Percentiles rank a stretch among this genome's conserved stretches.
Evolutionary conservation across 2,329 filamentous ascomycete genomes (phyloP).

Genomic region (Lachnellula cervina): DNA sequence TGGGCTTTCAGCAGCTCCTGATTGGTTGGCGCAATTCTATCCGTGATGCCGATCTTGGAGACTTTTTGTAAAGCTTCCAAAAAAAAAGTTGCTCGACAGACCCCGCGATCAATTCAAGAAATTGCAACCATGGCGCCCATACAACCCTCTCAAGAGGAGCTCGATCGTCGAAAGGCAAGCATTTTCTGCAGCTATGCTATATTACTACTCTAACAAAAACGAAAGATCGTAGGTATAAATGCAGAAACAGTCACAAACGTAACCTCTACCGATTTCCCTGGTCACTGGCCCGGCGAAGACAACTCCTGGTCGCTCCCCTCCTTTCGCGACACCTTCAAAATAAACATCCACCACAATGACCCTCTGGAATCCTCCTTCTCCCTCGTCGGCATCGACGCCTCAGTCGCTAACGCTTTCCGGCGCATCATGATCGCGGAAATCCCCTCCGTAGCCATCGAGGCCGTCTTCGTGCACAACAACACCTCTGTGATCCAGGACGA

Average conservation of each 20-base stretch:
- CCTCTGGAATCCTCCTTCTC: constrained; percentile 79
- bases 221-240: constrained; percentile 78
- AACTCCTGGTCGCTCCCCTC: constrained; percentile 70
- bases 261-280: constrained; percentile 85
- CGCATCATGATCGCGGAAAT: constrained; percentile 94
- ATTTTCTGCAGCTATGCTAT: not conserved
- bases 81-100: constrained; percentile 15
- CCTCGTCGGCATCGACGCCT: constrained; percentile 84
- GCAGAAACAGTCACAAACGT: constrained; percentile 87
- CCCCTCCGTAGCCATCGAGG: constrained; percentile 89
- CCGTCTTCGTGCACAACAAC: constrained; percentile 91
- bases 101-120: constrained; percentile 16
- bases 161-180: constrained; percentile 57
- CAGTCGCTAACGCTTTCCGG: constrained; percentile 93
- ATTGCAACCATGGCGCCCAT: constrained; percentile 39
- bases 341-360: constrained; percentile 82
- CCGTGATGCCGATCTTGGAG: not conserved
- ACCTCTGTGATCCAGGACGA: constrained; percentile 98
- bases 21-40: not conserved
- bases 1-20: not conserved
- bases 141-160: constrained; percentile 49
- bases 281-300: constrained; percentile 85
- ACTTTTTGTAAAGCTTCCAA: not conserved
- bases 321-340: constrained; percentile 65
- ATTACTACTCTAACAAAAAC: not conserved